These are phyloP conservation scores for Spizellomyces punctatus DNA, from an alignment of 192 early-diverging fungal genomes.

Conservation along the genomic window DNA sequence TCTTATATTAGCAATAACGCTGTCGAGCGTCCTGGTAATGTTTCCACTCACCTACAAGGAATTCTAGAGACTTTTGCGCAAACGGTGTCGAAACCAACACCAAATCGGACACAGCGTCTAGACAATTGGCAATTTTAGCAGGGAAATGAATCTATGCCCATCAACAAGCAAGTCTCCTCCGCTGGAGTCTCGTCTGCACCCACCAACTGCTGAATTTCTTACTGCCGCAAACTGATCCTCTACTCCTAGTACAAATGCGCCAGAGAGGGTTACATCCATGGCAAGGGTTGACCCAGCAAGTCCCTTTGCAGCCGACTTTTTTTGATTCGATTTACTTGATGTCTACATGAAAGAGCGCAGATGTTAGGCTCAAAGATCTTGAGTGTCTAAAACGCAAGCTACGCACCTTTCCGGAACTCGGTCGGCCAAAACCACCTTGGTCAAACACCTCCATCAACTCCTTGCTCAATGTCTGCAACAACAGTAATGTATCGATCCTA, in stretches of 20 bases:
- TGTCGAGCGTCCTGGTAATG: too few relatives aligned
- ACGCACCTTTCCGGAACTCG: too few relatives aligned
- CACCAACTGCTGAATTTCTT: constrained; percentile 82
- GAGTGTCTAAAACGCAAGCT: too few relatives aligned
- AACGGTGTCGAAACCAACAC: constrained; percentile 42
- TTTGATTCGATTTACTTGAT: background rate
- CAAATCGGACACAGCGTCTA: background rate
- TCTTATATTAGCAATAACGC: too few relatives aligned
- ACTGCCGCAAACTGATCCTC: constrained; percentile 95
- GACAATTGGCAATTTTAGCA: background rate
- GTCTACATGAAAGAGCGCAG: too few relatives aligned
- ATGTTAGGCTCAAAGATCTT: too few relatives aligned
- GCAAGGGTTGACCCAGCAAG: background rate
- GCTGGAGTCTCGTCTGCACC: background rate
- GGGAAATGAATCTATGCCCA: background rate
- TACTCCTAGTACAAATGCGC: constrained; percentile 93
- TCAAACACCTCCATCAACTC: constrained; percentile 6
- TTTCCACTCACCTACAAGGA: constrained; percentile 67
- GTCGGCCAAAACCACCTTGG: background rate
- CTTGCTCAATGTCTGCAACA: constrained; percentile 32
- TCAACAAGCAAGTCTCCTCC: background rate
- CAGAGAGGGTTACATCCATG: constrained; percentile 59
- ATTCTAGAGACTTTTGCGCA: constrained; percentile 73
- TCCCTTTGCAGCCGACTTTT: background rate
- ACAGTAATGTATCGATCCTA: constrained; percentile 5